Conservation (phyloP, 371 early-diverging fungal species). For the Mucor piriformis region DNA sequence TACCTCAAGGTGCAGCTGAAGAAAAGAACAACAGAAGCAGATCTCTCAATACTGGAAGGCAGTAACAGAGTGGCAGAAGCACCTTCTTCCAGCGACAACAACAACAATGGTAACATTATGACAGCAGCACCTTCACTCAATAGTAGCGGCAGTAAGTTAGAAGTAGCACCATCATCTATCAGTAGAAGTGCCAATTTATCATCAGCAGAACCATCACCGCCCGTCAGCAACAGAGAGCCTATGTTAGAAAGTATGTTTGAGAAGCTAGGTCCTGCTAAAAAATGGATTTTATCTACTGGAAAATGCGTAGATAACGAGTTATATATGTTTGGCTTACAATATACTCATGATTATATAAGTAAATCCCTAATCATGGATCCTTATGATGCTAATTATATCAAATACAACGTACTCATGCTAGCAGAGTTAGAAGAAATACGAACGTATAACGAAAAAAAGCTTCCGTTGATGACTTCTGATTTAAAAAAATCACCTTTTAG, state of each 20-base stretch:
- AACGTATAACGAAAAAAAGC: no score
- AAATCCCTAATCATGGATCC: constrained; percentile 11
- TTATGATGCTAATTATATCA: constrained; percentile 7
- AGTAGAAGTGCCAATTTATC: background rate
- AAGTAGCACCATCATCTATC: background rate
- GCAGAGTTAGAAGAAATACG: constrained; percentile 7
- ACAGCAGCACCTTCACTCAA: constrained; percentile 15
- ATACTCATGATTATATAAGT: constrained; percentile 5
- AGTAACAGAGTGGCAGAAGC: constrained; percentile 1
- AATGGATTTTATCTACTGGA: constrained; percentile 19
- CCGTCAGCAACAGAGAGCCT: constrained; percentile 7
- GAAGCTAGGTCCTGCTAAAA: constrained; percentile 17
- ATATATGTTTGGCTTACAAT: constrained; percentile 14
- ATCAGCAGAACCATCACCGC: constrained; percentile 4
- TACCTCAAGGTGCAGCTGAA: background rate
- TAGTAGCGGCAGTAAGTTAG: constrained; percentile 5
- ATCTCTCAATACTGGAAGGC: background rate
- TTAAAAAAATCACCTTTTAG: background rate
- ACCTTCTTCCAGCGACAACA: constrained; percentile 2
- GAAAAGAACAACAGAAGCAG: background rate
- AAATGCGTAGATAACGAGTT: constrained; percentile 13
- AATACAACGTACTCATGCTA: constrained; percentile 4
- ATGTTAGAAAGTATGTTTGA: constrained; percentile 9
- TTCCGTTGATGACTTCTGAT: no score
- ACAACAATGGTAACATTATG: constrained; percentile 5